Conservation (phyloP, 495 filamentous ascomycete species). For the Chaetomidium leptoderma region DNA sequence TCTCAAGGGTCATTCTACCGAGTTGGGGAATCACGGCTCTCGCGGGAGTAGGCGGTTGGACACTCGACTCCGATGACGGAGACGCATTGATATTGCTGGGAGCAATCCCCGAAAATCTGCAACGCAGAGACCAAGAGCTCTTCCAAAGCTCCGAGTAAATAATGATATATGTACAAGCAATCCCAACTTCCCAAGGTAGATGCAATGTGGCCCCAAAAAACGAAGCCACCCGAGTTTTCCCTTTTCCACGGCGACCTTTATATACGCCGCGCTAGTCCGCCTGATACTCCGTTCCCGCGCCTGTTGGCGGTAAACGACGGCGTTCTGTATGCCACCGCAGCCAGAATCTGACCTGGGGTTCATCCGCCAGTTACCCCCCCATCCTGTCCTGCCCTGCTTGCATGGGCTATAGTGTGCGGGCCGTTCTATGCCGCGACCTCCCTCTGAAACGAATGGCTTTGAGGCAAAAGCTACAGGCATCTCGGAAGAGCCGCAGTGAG, state of each 20-base stretch:
- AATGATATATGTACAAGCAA: constrained; percentile 3
- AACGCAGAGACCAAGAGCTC: constrained; percentile 8
- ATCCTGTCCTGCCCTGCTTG: background rate
- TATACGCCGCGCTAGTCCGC: too few relatives aligned
- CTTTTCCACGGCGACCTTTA: background rate
- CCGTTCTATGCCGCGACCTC: background rate
- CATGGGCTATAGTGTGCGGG: background rate
- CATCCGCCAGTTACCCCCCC: background rate
- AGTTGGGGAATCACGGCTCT: background rate
- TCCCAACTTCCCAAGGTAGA: background rate
- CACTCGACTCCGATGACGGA: background rate
- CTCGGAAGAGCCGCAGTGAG: background rate
- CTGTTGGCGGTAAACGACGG: background rate
- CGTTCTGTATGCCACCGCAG: background rate
- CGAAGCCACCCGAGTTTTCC: background rate
- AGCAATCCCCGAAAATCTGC: constrained; percentile 1
- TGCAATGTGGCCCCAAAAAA: constrained; percentile 4
- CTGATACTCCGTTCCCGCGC: background rate
- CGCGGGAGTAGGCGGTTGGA: background rate
- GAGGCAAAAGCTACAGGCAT: too few relatives aligned
- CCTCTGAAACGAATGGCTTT: background rate
- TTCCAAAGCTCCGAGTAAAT: constrained; percentile 1
- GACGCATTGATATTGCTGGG: background rate
- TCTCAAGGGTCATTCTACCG: too few relatives aligned
- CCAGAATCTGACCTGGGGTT: background rate